Evolutionary conservation across 805 yeast genomes (phyloP).

Genomic region (Ogataea saltuana): DNA sequence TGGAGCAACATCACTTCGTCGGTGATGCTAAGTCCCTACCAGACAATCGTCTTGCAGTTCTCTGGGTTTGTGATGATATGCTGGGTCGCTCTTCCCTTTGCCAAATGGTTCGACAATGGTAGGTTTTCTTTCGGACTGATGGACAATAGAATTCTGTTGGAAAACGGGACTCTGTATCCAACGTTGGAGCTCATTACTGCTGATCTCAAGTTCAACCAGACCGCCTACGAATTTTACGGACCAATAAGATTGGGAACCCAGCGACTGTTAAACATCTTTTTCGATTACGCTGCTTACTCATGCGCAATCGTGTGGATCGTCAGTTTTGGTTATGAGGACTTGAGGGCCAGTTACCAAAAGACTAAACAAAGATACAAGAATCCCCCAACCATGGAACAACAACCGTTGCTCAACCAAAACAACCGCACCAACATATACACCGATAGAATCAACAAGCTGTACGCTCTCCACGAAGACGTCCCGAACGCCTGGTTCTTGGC

Average conservation of each 20-base stretch:
- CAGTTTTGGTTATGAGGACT: constrained; percentile 29
- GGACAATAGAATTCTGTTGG: constrained; percentile 45
- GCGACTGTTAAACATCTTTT: constrained; percentile 51
- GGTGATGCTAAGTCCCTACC: constrained; percentile 51
- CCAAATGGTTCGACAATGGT: constrained; percentile 41
- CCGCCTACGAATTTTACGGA: constrained; percentile 47
- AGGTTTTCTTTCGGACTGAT: constrained; percentile 43
- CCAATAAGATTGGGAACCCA: constrained; percentile 50
- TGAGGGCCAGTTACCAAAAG: constrained; percentile 18
- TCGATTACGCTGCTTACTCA: constrained; percentile 53
- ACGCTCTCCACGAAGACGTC: constrained; percentile 42
- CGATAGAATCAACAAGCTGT: constrained; percentile 47
- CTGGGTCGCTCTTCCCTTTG: constrained; percentile 50
- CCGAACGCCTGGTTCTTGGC: constrained; percentile 45
- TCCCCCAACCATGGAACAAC: background rate
- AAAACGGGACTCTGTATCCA: constrained; percentile 44
- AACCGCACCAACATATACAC: constrained; percentile 30
- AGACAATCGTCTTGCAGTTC: constrained; percentile 53
- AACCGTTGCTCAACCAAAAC: background rate
- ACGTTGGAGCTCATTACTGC: constrained; percentile 41
- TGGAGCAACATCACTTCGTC: constrained; percentile 55
- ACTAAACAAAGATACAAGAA: constrained; percentile 9
- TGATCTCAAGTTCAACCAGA: constrained; percentile 42
- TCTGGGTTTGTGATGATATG: constrained; percentile 47
- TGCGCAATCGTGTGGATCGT: constrained; percentile 49